These are phyloP conservation scores for Suillus luteus DNA, from an alignment of 768 basidiomycete species.

Conservation along the genomic window DNA sequence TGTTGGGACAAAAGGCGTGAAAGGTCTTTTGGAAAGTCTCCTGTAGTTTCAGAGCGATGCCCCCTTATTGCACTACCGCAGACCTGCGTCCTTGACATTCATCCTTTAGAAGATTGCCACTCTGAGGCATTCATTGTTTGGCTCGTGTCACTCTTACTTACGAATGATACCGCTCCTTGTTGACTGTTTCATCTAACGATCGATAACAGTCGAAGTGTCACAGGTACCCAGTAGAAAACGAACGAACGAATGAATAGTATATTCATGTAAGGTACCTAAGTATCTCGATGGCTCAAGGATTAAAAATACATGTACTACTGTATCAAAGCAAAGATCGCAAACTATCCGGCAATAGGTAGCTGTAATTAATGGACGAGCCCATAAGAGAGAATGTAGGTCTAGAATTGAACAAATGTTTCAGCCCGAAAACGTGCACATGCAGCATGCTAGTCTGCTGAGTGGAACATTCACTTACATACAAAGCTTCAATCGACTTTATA, in stretches of 20 bases:
- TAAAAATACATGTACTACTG: too few species aligned
- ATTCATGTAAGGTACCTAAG: neutral
- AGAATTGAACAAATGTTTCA: too few species aligned
- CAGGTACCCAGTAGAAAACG: neutral
- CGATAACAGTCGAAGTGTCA: neutral
- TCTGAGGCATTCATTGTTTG: neutral
- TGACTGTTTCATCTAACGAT: neutral
- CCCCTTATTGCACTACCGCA: neutral
- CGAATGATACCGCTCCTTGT: neutral
- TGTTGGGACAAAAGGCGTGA: slow-evolving; percentile 28
- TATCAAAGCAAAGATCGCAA: too few species aligned
- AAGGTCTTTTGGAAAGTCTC: slow-evolving; percentile 16
- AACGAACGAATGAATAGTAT: neutral
- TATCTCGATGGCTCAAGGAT: neutral
- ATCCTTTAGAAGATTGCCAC: neutral
- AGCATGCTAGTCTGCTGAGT: neutral
- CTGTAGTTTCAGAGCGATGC: neutral
- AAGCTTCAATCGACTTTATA: neutral
- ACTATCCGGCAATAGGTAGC: too few species aligned
- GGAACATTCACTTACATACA: neutral
- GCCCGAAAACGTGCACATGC: too few species aligned
- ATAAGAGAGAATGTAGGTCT: too few species aligned
- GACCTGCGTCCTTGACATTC: neutral
- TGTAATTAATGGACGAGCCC: too few species aligned
- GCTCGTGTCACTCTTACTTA: neutral